Evolutionary conservation across 495 filamentous ascomycete species (phyloP).

Genomic region (Aspergillus cavernicola): DNA sequence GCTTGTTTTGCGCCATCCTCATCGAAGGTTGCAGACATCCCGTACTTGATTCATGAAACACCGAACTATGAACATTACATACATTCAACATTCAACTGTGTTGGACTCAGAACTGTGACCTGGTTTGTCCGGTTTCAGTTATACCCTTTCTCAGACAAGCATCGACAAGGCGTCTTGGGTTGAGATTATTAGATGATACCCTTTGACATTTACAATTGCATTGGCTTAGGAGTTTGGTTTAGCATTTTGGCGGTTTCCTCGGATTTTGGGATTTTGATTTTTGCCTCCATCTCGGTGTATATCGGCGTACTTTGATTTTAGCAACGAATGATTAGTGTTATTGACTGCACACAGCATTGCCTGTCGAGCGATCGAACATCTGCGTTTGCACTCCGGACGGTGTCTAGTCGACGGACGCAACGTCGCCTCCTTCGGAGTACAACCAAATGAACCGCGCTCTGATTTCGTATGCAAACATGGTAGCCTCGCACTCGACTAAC

Average conservation of each 20-base stretch:
- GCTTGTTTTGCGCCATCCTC: neutral
- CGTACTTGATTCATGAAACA: neutral
- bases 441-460: slow-evolving; percentile 4
- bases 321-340: slow-evolving; percentile 2
- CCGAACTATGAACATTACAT: too few species aligned
- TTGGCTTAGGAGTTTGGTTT: slow-evolving; percentile 1
- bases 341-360: slow-evolving; percentile 4
- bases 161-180: slow-evolving; percentile 8
- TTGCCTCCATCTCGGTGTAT: slow-evolving; percentile 2
- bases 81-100: neutral
- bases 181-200: slow-evolving; percentile 12
- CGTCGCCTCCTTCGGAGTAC: slow-evolving; percentile 6
- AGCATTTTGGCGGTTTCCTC: slow-evolving; percentile 10
- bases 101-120: neutral
- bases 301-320: slow-evolving; percentile 7
- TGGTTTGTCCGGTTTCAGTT: neutral
- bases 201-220: slow-evolving; percentile 3
- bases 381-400: slow-evolving; percentile 10
- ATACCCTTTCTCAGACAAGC: slow-evolving; percentile 1
- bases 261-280: slow-evolving; percentile 15
- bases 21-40: neutral
- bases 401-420: neutral
- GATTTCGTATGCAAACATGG: slow-evolving; percentile 1
- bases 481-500: neutral
- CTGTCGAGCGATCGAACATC: slow-evolving; percentile 9